Evolutionary conservation across 306 rosid genomes (phyloP), one percentile per base, ranked within the genome.

Genomic region (Gillenia trifoliata): DNA sequence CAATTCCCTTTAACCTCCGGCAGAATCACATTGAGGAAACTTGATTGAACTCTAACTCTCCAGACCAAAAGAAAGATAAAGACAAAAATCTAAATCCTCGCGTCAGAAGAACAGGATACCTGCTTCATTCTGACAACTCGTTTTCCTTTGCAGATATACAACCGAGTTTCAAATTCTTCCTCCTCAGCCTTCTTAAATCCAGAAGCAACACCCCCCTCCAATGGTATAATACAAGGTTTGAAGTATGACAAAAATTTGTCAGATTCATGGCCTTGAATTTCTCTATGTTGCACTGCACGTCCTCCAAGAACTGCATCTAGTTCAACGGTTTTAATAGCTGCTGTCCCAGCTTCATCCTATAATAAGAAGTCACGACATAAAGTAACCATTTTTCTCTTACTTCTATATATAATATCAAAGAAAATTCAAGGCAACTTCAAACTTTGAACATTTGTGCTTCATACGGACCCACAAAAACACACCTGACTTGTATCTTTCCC

Each of bases 401-500:
- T 67, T 75, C 25, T 45, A 23, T 50, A 36, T 33, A 26, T 59
- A 59, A 59, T 16, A 15, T 71, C 52, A 60, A 12, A 22, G 59
- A 29, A 70, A 19, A 20, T 1, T 34, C 25, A 28, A 73, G 66
- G 30, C 59, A 73, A 57, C 50, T 47, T 50, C 36, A 76, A 41
- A 33, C 40, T 30, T 62, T 62, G 11, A 30, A 63, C 22, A 22
- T 7, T n/a, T n/a, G n/a, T n/a, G n/a, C n/a, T n/a, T n/a, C n/a
- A n/a, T n/a, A n/a, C n/a, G n/a, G n/a, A n/a, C n/a, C n/a, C n/a
- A n/a, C n/a, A 71, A n/a, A 82, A 74, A 75, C 76, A 64, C 66
- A 92, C 99, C 96, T 92, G 98, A 85, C 98, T 95, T 52, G 99
- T 87, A 83, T 95, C 99, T 86, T 85, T 95, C 85, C 99, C 99